phyloP scores from a whole-genome alignment of 805 yeast genomes.

The Candida xiaguanensis region DNA sequence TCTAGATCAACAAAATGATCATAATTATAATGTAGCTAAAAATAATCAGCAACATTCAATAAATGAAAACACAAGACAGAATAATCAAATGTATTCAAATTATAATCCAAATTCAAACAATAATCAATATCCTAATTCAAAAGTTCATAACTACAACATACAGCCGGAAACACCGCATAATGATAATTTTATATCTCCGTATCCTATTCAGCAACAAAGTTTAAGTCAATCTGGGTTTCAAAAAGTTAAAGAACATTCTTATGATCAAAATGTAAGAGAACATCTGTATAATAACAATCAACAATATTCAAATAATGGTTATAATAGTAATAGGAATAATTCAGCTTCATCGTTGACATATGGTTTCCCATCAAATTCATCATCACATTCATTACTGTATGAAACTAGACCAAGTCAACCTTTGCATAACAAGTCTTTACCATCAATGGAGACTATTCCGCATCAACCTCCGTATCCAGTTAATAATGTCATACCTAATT shows the following conservation, averaged over 20 bases:
- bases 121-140: background rate
- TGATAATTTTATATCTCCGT: background rate
- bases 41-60: conserved; percentile 10
- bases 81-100: background rate
- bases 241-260: background rate
- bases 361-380: conserved; percentile 8
- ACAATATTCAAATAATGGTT: background rate
- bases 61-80: background rate
- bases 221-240: background rate
- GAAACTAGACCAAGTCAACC: conserved; percentile 1
- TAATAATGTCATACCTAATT: background rate
- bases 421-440: background rate
- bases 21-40: conserved; percentile 12
- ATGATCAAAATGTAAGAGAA: background rate
- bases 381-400: conserved; percentile 1
- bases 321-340: background rate
- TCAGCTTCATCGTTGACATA: conserved; percentile 8
- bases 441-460: background rate
- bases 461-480: conserved; percentile 2
- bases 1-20: conserved; percentile 13
- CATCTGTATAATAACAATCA: background rate
- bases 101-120: background rate
- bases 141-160: background rate
- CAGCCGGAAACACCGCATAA: conserved; percentile 2
- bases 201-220: background rate